Evolutionary conservation across 371 early-diverging fungal genomes (phyloP), one percentile per base, ranked within the genome.

Genomic region (Actinomucor elegans): DNA sequence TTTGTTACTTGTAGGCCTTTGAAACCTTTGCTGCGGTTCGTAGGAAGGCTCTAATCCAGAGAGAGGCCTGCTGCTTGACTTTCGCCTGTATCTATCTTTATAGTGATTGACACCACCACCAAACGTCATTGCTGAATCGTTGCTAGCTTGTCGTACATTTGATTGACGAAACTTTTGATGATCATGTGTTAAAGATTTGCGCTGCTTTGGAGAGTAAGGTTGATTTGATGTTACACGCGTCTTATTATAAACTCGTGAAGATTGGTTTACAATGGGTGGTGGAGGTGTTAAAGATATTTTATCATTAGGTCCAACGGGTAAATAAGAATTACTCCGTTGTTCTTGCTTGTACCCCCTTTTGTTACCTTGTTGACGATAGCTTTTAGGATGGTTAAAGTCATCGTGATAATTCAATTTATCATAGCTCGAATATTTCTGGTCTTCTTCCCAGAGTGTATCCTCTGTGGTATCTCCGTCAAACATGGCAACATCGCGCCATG

Each of bases 91-190:
- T n/a, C n/a, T n/a, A n/a, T n/a, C n/a, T n/a, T n/a, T n/a, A n/a
- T n/a, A n/a, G n/a, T n/a, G n/a, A n/a, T n/a, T n/a, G n/a, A n/a
- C n/a, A 2, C 23, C 14, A 28, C 32, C 34, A 12, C 60, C 60
- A 54, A 60, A 60, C 4, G 60, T 60, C 10, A 51, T 21, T 18
- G 51, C 41, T 12, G 55, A 55, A 21, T 60, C 61, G 11, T 50
- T 31, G 23, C 55, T 55, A 21, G 49, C 61, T 27, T 55, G 48
- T 49, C 60, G 48, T 5, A 32, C 12, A 12, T 34, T 36, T n/a
- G 23, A 15, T 17, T 36, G 48, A 23, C 41, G 23, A 21, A 21
- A 20, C 17, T 34, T 43, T 12, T 48, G 31, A 34, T 8, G 36
- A 33, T 14, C 27, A 26, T 14, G n/a, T 31, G 15, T 41, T 6